Evolutionary conservation across 108 stramenopile genomes (phyloP), one percentile per base, ranked within the genome.

Genomic region (Hondaea fermentalgiana): DNA sequence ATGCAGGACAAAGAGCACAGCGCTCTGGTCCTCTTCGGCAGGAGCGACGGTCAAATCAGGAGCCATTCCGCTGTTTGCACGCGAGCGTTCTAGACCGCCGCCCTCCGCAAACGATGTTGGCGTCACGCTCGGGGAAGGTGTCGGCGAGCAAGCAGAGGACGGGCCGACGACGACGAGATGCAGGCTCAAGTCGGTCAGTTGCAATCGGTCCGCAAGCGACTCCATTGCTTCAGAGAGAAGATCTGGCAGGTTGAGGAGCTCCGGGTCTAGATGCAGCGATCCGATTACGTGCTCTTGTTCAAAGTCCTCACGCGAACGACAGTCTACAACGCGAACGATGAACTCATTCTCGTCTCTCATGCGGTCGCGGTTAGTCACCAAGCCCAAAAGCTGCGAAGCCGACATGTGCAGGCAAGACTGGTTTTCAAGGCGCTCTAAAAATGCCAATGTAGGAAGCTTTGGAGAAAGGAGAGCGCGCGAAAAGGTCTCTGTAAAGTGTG

Each of bases 231-330:
- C 51, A 6, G 45, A 21, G 51, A 83, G 76, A 23, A 53, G 51
- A 6, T 83, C 76, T 6, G 76, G 76, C 19, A 83, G 76, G 76
- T 53, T 83, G 19, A 83, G 28, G 23, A 83, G 76, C 51, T 53
- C 76, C 8, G 49, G 49, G 76, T 83, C 76, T 6, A 83, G 51
- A 35, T 83, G 76, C 76, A 83, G 25, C 8, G 76, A 83, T 25
- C 76, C 76, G 3, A 83, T 83, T 45, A 83, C 19, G n/a, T 83
- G 76, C 51, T 83, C 76, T 35, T 83, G 76, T 83, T 83, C 76
- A 23, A 53, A 83, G 5, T 12, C 49, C 4, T 47, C 76, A 17
- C 76, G 76, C 19, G 76, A 12, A 12, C 76, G 45, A 23, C 76
- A 83, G 76, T 83, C 76, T 6, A 83, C 76, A 2, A 83, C 45